Conservation (phyloP, 176 grass and related monocot species). For the Saccharum officinarum region DNA sequence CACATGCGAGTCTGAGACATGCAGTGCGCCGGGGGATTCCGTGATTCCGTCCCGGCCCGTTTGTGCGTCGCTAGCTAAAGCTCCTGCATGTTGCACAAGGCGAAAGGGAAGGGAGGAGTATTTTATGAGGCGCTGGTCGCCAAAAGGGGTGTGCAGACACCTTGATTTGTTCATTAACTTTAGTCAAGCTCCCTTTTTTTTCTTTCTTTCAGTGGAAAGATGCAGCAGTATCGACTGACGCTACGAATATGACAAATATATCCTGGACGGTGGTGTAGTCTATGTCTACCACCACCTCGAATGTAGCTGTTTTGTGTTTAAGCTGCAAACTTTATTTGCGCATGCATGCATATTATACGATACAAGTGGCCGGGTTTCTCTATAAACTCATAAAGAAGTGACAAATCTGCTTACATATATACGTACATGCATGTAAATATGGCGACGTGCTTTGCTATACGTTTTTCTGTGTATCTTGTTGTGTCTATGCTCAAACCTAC, state of each 20-base stretch:
- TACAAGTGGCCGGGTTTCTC: no score
- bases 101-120: neutral
- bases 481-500: no score
- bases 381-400: no score
- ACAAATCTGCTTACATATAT: no score
- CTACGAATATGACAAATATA: neutral
- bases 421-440: no score
- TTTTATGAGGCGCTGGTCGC: constrained; percentile 27
- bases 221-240: neutral
- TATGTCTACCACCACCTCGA: neutral
- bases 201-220: neutral
- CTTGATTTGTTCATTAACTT: neutral
- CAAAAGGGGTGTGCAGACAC: constrained; percentile 20
- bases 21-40: constrained; percentile 4
- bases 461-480: no score
- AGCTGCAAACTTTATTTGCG: no score
- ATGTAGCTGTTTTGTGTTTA: neutral
- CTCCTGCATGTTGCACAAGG: constrained; percentile 17
- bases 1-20: constrained; percentile 40
- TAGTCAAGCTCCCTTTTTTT: neutral
- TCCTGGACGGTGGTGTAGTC: neutral
- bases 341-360: no score
- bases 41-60: no score
- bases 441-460: no score
- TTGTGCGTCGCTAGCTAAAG: neutral